Evolutionary conservation across 2,329 filamentous ascomycete genomes (phyloP), one percentile per base, ranked within the genome.

Genomic region (Fusarium temperatum): DNA sequence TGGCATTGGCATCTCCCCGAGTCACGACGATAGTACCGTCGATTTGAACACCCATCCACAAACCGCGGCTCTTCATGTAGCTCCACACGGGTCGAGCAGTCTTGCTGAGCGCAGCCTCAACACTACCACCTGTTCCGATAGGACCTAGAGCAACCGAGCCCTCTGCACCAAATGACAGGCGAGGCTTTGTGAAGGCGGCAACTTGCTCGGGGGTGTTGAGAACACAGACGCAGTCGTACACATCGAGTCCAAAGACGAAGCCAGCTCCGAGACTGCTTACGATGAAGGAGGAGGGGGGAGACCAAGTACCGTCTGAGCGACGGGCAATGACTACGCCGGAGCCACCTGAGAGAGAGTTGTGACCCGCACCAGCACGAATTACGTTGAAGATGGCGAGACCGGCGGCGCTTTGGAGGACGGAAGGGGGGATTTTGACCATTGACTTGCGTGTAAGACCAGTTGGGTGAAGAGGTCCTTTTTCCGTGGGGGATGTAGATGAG

Each of bases 1-100:
- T 87, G 68, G 93, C 91, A 78, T 96, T 96, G 78, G 94, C 94
- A 74, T 95, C 94, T 1, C 87, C 89, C 28, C 94, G 88, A 77
- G 94, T 91, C 57, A 95, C 90, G 47, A 96, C 86, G 24, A 96
- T 87, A 0, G 93, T 95, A 5, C 94, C 94, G 75, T 96, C 93
- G n/a, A 95, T 86, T 73, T 94, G 92, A 1, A 95, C 88, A 18
- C 93, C 93, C 3, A 92, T 92, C 80, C 95, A 96, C 65, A 96
- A 88, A 3, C 94, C 94, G 38, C 93, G 88, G 71, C 90, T 93
- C 84, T 96, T 96, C 82, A 95, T 89, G 79, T 96, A 96, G 36
- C 91, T 94, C 87, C 92, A 96, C 12, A 95, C 87, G 0, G 94
- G 93, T 35, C 89, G 86, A 73, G 70, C 78, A 1, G 78, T 79